These are phyloP conservation scores for Candida schatavii DNA, from an alignment of 805 yeast genomes.

Conservation along the genomic window DNA sequence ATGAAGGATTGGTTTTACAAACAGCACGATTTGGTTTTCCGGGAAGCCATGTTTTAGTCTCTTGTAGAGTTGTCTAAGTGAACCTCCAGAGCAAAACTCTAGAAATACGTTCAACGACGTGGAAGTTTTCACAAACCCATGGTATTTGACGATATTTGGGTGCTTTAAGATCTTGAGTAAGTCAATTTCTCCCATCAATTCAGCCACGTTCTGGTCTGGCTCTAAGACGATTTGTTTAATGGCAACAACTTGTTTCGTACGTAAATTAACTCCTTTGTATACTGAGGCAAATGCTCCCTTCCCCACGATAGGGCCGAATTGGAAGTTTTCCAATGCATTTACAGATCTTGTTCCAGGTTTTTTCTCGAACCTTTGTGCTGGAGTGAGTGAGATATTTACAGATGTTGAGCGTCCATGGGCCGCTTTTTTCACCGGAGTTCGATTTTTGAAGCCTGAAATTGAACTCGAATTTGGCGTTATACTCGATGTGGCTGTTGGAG, in stretches of 20 bases:
- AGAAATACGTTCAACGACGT: conserved; percentile 55
- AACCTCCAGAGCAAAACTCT: conserved; percentile 64
- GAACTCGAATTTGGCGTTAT: conserved; percentile 4
- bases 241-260: conserved; percentile 69
- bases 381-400: conserved; percentile 44
- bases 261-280: conserved; percentile 66
- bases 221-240: conserved; percentile 72
- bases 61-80: conserved; percentile 53
- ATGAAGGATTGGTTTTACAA: conserved; percentile 51
- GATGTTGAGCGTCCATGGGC: conserved; percentile 13
- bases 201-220: conserved; percentile 41
- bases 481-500: conserved; percentile 5
- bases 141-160: conserved; percentile 64
- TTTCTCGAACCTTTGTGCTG: conserved; percentile 51
- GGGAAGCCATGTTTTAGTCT: conserved; percentile 49
- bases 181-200: conserved; percentile 65
- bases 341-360: conserved; percentile 34
- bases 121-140: conserved; percentile 60
- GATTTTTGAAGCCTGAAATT: neutral
- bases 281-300: conserved; percentile 92
- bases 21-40: conserved; percentile 49
- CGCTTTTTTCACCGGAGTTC: neutral
- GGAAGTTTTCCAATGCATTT: conserved; percentile 47
- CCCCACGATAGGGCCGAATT: conserved; percentile 66
- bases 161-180: conserved; percentile 63